Evolutionary conservation across 2,329 filamentous ascomycete species (phyloP).

Genomic region (Penicillium sp.): DNA sequence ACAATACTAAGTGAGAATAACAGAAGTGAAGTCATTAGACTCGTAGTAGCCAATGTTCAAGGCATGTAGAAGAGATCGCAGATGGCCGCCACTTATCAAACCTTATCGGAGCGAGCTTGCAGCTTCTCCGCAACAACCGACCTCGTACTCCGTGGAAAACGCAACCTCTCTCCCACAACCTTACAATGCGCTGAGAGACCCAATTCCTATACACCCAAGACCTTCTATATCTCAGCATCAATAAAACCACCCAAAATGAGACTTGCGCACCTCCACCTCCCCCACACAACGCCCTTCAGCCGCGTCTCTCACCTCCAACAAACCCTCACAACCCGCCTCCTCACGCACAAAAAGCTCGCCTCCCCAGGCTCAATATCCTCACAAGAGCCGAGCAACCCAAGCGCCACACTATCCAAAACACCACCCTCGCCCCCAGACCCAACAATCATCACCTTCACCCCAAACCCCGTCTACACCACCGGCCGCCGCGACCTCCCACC

Average conservation of each 20-base stretch:
- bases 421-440: slow-evolving; percentile 56
- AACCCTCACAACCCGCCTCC: slow-evolving; percentile 54
- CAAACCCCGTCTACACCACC: slow-evolving; percentile 81
- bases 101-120: slow-evolving; percentile 16
- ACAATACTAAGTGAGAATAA: background rate
- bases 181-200: background rate
- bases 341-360: slow-evolving; percentile 57
- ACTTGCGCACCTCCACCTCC: slow-evolving; percentile 61
- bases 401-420: slow-evolving; percentile 9
- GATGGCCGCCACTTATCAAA: slow-evolving; percentile 4
- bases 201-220: background rate
- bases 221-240: background rate
- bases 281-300: slow-evolving; percentile 52
- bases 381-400: slow-evolving; percentile 17
- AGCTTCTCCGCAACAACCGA: slow-evolving; percentile 25
- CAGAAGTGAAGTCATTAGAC: background rate
- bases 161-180: background rate
- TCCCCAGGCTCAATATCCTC: slow-evolving; percentile 19
- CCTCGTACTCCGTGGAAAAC: slow-evolving; percentile 21
- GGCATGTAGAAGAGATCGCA: background rate
- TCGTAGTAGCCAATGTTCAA: background rate
- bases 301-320: slow-evolving; percentile 57
- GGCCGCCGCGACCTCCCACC: slow-evolving; percentile 70
- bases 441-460: slow-evolving; percentile 77
- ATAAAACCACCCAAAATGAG: slow-evolving; percentile 38